Base-by-base conservation (phyloP, 345 rosid species). In the Punica granatum region DNA sequence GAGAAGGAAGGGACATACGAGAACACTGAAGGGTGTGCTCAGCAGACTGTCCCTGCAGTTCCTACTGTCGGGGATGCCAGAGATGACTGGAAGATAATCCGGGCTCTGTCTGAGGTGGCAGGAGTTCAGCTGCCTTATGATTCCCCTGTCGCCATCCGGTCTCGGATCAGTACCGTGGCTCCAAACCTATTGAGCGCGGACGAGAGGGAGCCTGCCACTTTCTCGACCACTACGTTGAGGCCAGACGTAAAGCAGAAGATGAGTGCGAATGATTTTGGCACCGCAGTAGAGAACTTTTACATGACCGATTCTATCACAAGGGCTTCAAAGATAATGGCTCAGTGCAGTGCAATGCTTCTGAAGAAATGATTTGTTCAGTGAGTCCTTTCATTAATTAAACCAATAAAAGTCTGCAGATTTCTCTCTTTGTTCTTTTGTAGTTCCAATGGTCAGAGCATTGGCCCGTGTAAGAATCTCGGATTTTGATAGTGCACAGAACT, bases 271-370 rank as follows among this genome's bases (percentile, higher is more conserved):
- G 92, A 92, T 6, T 95, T 92, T 82, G 74, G 74, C 34, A 31
- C 76, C 2, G 86, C 76, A 7, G 72, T 92, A 1, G 90, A 92
- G 72, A 95, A 92, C 51, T 95, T 92, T 79, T 95, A 92, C 79
- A 92, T 90, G 98, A 95, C 99, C 1, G 84, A 95, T 71, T 67
- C 98, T 14, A 95, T 95, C 64, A 95, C 97, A 60, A 86, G 99
- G 78, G 98, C 99, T 30, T 95, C 98, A 6, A 95, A 92, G 85
- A 90, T 87, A 74, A 95, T 95, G 99, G 97, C 99, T 0, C 98
- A 88, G 74, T 95, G 98, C 90, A 90, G 92, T 70, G 83, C 93
- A 0, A 73, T 81, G 74, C 86, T 95, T 49, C 72, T 79, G 67
- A 89, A 86, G 84, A 87, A 92, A 77, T 95, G 86, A 93, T 70